Base-by-base conservation (phyloP, 345 rosid species). In the Lepidium sativum region DNA sequence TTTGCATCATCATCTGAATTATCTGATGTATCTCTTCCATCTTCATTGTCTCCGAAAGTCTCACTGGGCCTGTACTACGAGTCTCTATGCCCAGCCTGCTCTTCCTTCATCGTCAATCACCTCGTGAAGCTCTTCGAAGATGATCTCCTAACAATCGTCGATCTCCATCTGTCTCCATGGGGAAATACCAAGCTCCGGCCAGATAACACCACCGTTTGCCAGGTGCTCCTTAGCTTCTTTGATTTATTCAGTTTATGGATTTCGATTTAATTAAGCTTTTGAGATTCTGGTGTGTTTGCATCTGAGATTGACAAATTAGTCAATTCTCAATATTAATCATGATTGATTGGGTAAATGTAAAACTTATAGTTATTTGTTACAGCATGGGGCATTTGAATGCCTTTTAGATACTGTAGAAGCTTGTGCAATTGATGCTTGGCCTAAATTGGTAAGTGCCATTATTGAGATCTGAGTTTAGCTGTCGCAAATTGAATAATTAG, bases 371-470 rank as follows among this genome's bases (percentile, higher is more conserved):
- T n/a, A n/a, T n/a, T n/a, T 17, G 16, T 80, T 74, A 83, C 87
- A 86, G 97, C 99, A 89, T 17, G 99, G 97, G 32, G 84, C 86
- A 1, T 72, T 34, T 17, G 97, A 94, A 59, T 94, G 99, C 79
- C 64, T 84, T 8, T 79, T 94, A 75, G 86, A 89, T 72, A 86
- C 95, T 0, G 82, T 94, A 40, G 97, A 94, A 75, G 97, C 96
- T 12, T 94, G 99, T 63, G 97, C 94, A 0, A 77, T 94, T 38
- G 73, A 83, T 59, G 59, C 58, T 67, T 94, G 96, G 95, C 92
- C 95, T 44, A 54, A 80, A 35, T 42, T 87, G 89, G 98, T 91
- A 58, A 73, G 70, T 34, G 2, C 9, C 32, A 25, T 72, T 1
- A 31, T 33, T 6, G 60, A 64, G 60, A 71, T 56, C 60, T 27